Conservation (phyloP, 2,329 filamentous ascomycete genomes). For the Lasiodiplodia sp. region DNA sequence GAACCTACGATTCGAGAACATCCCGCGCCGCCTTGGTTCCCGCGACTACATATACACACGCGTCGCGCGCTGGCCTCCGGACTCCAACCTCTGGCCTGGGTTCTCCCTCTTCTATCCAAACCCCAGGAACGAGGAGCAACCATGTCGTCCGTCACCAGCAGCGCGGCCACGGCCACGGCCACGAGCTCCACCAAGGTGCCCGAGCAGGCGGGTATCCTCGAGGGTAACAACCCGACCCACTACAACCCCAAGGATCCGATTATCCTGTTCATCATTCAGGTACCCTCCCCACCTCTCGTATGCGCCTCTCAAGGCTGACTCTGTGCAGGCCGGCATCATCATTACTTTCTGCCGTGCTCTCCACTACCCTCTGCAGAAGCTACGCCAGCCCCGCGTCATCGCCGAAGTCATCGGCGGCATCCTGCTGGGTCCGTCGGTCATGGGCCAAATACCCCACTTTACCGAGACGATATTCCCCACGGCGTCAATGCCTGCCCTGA, state of each 20-base stretch:
- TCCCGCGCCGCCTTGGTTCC: not conserved
- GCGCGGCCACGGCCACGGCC: slow-evolving; percentile 24
- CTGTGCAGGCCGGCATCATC: slow-evolving; percentile 70
- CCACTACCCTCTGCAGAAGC: slow-evolving; percentile 77
- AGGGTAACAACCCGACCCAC: slow-evolving; percentile 71
- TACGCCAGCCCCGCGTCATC: slow-evolving; percentile 83
- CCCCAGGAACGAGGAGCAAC: slow-evolving; percentile 1
- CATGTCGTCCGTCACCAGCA: slow-evolving; percentile 28
- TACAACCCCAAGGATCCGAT: slow-evolving; percentile 77
- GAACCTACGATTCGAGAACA: not conserved
- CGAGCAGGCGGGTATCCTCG: slow-evolving; percentile 73
- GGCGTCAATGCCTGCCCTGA: slow-evolving; percentile 76
- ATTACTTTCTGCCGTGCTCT: slow-evolving; percentile 77
- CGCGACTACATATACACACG: not conserved
- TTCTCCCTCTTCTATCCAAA: not conserved
- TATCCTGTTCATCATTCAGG: slow-evolving; percentile 78
- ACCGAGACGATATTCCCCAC: slow-evolving; percentile 76
- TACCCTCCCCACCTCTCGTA: slow-evolving; percentile 37
- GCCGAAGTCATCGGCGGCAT: slow-evolving; percentile 87
- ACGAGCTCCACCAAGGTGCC: slow-evolving; percentile 44
- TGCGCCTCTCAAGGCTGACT: not conserved
- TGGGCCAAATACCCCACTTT: slow-evolving; percentile 86
- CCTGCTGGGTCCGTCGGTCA: slow-evolving; percentile 83
- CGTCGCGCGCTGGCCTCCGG: not conserved
- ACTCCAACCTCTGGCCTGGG: not conserved